Base-by-base conservation (phyloP, 768 basidiomycete species). In the Podaxis sp. region DNA sequence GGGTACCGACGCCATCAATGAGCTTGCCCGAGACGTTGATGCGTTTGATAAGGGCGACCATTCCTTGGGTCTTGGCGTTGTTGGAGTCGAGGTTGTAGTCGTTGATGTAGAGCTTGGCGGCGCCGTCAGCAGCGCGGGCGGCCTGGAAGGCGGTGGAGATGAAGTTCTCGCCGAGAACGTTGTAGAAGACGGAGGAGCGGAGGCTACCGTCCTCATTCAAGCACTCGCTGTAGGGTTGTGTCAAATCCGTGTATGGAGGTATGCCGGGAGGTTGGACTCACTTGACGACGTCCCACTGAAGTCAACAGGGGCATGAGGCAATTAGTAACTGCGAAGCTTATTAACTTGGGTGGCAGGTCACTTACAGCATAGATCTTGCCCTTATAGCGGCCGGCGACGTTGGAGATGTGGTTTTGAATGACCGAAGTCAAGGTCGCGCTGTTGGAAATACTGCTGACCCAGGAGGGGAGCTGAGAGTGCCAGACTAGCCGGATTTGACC, bases 31-130 rank as follows among this genome's bases (percentile, higher is more conserved):
- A 46, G 52, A 73, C 66, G 70, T 82, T 83, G 66, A 79, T 66
- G 26, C 76, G 68, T 61, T 78, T 79, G 61, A 82, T 76, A 38
- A 84, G 73, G 57, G 70, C 71, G 55, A 82, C 75, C 57, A 82
- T 70, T 30, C 77, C 78, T 61, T 74, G 70, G 6, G 73, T 70
- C 63, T 84, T 84, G 53, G 78, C 77, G 63, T 81, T 81, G 68
- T 76, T 78, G 51, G 79, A 79, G 68, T 84, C 82, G n/a, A 82
- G 72, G 69, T 81, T 82, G 70, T 74, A 78, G 70, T 83, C 81
- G 72, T 80, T 82, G 70, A 82, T 77, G 69, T 76, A 75, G 38
- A 77, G 70, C 49, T 51, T 51, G 22, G 80, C 79, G 58, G 55
- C 73, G 30, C 79, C 75, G 67, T 82, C 81, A 19, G 77, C 79